Evolutionary conservation across 75 land plant species (phyloP).

Genomic region (Picea sitchensis): DNA sequence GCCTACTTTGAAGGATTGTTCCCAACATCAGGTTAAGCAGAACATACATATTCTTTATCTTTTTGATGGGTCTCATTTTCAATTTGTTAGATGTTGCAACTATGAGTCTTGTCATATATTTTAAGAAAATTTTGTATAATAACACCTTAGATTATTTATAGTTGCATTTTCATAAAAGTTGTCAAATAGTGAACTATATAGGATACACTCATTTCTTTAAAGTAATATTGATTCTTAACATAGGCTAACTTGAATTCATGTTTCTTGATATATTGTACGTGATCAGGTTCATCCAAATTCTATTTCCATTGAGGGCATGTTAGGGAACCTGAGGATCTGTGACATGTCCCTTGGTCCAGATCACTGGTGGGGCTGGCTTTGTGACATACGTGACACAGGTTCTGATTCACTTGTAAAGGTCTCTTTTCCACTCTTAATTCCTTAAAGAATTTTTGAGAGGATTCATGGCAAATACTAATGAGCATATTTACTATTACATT

Average conservation of each 20-base stretch:
- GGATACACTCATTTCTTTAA: neutral
- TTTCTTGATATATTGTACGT: neutral
- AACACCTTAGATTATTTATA: no score
- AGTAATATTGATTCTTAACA: neutral
- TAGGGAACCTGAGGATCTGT: conserved; percentile 84
- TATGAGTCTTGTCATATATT: neutral
- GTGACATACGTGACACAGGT: conserved; percentile 85
- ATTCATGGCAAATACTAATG: neutral
- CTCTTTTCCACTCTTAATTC: neutral
- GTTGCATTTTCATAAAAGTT: neutral
- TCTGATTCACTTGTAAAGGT: conserved; percentile 95
- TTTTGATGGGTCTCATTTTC: neutral
- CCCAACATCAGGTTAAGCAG: neutral
- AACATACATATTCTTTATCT: neutral
- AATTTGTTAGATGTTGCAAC: neutral
- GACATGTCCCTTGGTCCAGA: conserved; percentile 81
- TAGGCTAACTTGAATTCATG: neutral
- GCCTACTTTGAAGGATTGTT: neutral
- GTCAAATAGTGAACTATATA: neutral
- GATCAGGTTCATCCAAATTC: conserved; percentile 90
- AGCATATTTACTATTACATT: neutral
- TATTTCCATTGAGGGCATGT: conserved; percentile 70
- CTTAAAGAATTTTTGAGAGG: neutral
- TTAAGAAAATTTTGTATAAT: neutral
- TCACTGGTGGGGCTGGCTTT: conserved; percentile 94